Evolutionary conservation across 345 rosid genomes (phyloP).

Genomic region (Populus ilicifolia): DNA sequence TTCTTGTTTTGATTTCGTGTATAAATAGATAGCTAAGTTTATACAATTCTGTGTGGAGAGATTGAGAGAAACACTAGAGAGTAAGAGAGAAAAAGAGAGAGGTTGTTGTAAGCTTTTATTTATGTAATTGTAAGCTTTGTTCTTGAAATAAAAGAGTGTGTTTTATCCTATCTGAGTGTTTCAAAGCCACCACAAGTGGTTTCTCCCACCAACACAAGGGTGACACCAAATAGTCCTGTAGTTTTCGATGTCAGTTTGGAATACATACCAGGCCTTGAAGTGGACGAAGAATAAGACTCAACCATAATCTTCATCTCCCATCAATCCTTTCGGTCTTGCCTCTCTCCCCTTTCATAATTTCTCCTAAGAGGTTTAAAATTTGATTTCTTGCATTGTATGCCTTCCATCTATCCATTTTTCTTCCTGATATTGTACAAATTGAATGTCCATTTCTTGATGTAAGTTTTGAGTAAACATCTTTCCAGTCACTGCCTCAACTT

Average conservation of each 20-base stretch:
- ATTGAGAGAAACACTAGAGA: too few relatives aligned
- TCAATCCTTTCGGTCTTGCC: neutral
- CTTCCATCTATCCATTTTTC: neutral
- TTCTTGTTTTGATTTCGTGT: too few relatives aligned
- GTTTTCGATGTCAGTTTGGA: constrained; percentile 90
- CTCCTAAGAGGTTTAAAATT: neutral
- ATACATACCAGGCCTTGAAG: constrained; percentile 86
- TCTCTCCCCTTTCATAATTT: neutral
- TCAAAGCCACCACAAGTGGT: too few relatives aligned
- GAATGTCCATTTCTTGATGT: neutral
- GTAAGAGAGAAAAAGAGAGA: too few relatives aligned
- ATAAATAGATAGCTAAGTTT: too few relatives aligned
- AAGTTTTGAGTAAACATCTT: neutral
- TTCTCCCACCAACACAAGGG: too few relatives aligned
- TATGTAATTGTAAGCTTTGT: too few relatives aligned
- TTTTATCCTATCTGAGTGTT: too few relatives aligned
- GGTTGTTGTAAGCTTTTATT: too few relatives aligned
- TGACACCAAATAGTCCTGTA: constrained; percentile 81
- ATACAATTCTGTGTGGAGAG: too few relatives aligned
- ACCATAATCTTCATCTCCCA: neutral
- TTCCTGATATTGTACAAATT: neutral
- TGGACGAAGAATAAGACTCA: constrained; percentile 43
- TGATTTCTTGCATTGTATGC: neutral
- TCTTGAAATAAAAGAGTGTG: too few relatives aligned
- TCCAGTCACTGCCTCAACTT: too few relatives aligned